A percentile compares a stretch with the other conserved stretches of the same genome.
Evolutionary conservation across 176 grass and related monocot genomes (phyloP).

Genomic region (Coix lacrymajobi): DNA sequence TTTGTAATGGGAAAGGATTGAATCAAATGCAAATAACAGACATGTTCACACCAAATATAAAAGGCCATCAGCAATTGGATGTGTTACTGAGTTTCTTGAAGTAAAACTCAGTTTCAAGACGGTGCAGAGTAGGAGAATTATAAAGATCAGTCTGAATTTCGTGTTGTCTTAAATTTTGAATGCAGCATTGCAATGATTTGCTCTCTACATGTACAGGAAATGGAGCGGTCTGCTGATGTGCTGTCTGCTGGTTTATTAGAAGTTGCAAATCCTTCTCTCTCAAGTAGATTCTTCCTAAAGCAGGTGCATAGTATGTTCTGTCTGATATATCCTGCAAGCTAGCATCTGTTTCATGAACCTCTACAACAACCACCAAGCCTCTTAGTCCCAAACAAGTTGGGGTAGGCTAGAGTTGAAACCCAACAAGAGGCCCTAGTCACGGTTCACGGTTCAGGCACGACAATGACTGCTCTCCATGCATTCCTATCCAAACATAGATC

Average conservation of each 20-base stretch:
- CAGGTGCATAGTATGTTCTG: slow-evolving; percentile 49
- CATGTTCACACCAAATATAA: neutral
- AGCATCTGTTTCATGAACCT: slow-evolving; percentile 12
- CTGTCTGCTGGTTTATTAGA: slow-evolving; percentile 94
- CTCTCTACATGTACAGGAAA: slow-evolving; percentile 57
- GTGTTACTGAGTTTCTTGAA: slow-evolving; percentile 1
- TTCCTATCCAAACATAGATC: too few relatives aligned
- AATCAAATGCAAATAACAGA: slow-evolving; percentile 5
- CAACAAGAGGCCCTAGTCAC: too few relatives aligned
- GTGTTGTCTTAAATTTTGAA: neutral
- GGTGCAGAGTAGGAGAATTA: neutral
- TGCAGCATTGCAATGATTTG: slow-evolving; percentile 15
- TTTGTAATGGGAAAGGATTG: neutral
- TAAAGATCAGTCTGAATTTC: slow-evolving; percentile 9
- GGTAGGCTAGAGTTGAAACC: too few relatives aligned
- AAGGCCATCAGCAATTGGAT: neutral
- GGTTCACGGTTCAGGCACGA: too few relatives aligned
- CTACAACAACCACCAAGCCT: too few relatives aligned
- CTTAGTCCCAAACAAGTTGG: too few relatives aligned
- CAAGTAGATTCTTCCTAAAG: slow-evolving; percentile 91
- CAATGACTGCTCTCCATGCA: too few relatives aligned
- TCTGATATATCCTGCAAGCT: slow-evolving; percentile 12
- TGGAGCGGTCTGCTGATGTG: slow-evolving; percentile 97
- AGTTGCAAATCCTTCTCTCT: slow-evolving; percentile 80
- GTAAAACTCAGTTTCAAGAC: slow-evolving; percentile 8